Evolutionary conservation across 2,329 filamentous ascomycete genomes (phyloP), one percentile per base, ranked within the genome.

Genomic region (Endothia cerciana): DNA sequence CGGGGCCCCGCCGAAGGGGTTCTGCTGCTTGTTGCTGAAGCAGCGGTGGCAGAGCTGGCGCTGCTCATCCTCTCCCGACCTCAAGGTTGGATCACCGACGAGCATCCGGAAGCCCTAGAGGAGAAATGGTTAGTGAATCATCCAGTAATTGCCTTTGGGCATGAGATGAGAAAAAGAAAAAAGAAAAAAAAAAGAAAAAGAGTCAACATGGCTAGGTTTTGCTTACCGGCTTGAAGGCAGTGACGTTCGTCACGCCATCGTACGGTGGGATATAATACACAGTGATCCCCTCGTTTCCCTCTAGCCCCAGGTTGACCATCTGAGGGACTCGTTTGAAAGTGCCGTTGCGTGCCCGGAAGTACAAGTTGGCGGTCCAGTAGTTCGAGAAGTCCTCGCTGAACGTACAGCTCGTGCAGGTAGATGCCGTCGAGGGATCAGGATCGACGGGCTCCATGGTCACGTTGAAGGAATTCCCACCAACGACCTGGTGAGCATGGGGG

Each of bases 391-490:
- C 74, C 58, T 77, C 75, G 13, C 69, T 71, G 56, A 75, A 75
- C 30, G 66, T 70, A 64, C 70, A 71, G 19, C 68, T 68, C 11
- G 70, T 71, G 55, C 70, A 71, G 8, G 62, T 69, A 15, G 57
- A 65, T n/a, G 11, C 25, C 15, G 38, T 36, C 6, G 56, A 59
- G 15, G 65, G 67, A 19, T 68, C 67, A 36, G 22, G 61, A 13
- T 61, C 56, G 30, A 58, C 66, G 13, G 69, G 69, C 38, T 70
- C 68, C 77, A 79, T 78, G n/a, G 74, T 73, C 0, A 72, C 72
- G 65, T 78, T 79, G 74, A 79, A 79, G 3, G 77, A 75, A 69
- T 79, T 77, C 17, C 77, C 77, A 51, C 77, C 77, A 15, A 78
- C 74, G 41, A 79, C 73, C 69, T 79, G 77, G 64, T 79, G 77